Base-by-base conservation (phyloP, 2,329 filamentous ascomycete genomes). In the Chaetoscypha palmicola region DNA sequence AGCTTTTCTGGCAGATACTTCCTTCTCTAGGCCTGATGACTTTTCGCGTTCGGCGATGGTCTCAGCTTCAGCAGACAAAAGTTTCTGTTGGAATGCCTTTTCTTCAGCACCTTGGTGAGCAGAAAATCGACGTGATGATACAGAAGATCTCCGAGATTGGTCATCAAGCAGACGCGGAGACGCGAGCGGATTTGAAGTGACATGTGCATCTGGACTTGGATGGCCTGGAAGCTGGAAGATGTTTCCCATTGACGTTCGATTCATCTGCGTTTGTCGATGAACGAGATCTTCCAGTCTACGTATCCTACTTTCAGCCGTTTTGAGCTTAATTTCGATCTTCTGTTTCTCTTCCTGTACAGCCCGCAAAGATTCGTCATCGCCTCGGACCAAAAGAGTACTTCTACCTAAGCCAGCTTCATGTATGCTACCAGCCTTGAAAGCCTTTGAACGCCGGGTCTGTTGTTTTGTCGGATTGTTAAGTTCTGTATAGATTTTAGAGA, bases 361-460 rank as follows among this genome's bases (percentile, higher is more conserved):
- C 60, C 73, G 75, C 24, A 85, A 74, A 49, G 90, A 70, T 50
- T 96, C 90, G 57, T 94, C 88, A 49, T 92, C 85, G n/a, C 87
- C 89, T 30, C 87, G 81, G 11, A 94, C 77, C 57, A 95, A 68
- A 8, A 96, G 74, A 1, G 88, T 91, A 52, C 86, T 94, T 58
- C 84, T 80, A n/a, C 88, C 88, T 49, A 96, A 75, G 2, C 79
- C 79, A n/a, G 83, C 83, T 61, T 97, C 92, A 57, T 96, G 89
- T 28, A 97, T 77, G 60, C 92, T 97, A 12, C 92, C 92, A 60
- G 94, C 92, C 62, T 96, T 96, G 70, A 98, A 97, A 4, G 88
- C 89, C 62, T 91, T 94, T 5, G 92, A 78, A 45, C 88, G 79
- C 64, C 88, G 90, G 48, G 82, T 78, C 60, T 94, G 90, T 62